Evolutionary conservation across 2,329 filamentous ascomycete genomes (phyloP), one percentile per base, ranked within the genome.

Genomic region (Blastomyces parvus): DNA sequence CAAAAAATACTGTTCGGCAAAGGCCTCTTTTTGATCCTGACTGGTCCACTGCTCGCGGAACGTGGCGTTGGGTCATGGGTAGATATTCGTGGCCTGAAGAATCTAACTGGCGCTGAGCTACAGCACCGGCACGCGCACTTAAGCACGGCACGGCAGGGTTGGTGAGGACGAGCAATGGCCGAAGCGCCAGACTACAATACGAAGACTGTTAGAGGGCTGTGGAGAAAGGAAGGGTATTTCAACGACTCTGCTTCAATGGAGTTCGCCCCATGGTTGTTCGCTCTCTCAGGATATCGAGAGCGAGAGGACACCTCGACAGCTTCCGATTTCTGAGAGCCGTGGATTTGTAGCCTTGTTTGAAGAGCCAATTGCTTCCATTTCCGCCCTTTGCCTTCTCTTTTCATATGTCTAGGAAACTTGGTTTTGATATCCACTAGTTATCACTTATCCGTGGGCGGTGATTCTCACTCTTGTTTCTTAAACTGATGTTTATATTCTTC

Each of bases 331-430:
- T 19, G 57, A 38, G 40, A 44, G 57, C 38, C 38, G 33, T 44
- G 57, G 57, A 59, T 59, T 59, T 59, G 57, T 46, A 33, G 57
- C 57, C 57, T 33, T 59, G 57, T 46, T 59, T 46, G 56, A 59
- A 46, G n/a, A 27, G 36, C 40, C 30, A 44, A n/a, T 27, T 44
- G 22, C 42, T 40, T 19, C 19, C 38, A 19, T 22, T 40, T 13
- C 25, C 40, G 48, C 33, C 14, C 27, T 22, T n/a, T 25, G 17
- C 17, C 27, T 17, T 36, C 19, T 36, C 19, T 3, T 36, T 13
- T 48, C 42, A 13, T 42, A 42, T 17, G 13, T 42, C 40, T 6
- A 33, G 25, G 14, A 27, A 30, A 17, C 40, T 33, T 22, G n/a
- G 56, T 42, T 58, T 40, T 38, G 56, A 25, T 19, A 44, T 44